Evolutionary conservation across 208 protist species (phyloP).

Genomic region (Naegleria fowleri): DNA sequence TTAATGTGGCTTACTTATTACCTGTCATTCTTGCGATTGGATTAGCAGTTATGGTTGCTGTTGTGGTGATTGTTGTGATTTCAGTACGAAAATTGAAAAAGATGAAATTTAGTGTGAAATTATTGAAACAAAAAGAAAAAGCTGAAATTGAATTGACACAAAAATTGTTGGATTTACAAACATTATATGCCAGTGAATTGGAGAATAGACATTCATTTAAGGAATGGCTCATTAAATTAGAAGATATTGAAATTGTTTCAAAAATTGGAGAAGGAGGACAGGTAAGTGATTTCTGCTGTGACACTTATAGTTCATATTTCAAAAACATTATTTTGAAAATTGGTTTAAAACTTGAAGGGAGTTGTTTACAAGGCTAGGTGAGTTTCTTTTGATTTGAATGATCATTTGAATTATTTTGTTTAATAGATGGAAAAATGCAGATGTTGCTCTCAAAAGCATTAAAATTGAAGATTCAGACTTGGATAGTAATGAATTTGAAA

Average conservation of each 20-base stretch:
- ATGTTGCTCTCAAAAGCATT: no score
- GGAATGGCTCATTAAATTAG: not conserved
- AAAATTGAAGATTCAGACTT: not conserved
- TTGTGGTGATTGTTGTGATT: not conserved
- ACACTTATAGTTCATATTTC: no score
- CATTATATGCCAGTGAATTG: not conserved
- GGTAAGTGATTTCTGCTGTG: not conserved
- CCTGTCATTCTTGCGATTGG: not conserved
- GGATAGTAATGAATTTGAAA: not conserved
- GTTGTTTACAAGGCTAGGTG: no score
- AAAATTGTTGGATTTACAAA: not conserved
- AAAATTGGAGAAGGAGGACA: not conserved
- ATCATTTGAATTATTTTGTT: no score
- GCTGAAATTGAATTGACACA: not conserved
- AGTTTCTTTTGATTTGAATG: no score
- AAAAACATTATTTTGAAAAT: no score
- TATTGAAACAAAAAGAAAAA: not conserved
- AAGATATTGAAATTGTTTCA: not conserved
- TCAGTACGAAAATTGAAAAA: not conserved
- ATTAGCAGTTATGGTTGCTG: not conserved
- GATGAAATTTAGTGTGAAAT: not conserved
- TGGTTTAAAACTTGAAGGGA: no score
- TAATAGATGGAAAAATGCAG: no score
- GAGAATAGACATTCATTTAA: not conserved
- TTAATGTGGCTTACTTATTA: not conserved